Percentiles rank a stretch among this genome's conserved stretches.
These are phyloP conservation scores for Staphylotrichum tortipilum DNA, from an alignment of 495 filamentous ascomycete species.

Conservation along the genomic window DNA sequence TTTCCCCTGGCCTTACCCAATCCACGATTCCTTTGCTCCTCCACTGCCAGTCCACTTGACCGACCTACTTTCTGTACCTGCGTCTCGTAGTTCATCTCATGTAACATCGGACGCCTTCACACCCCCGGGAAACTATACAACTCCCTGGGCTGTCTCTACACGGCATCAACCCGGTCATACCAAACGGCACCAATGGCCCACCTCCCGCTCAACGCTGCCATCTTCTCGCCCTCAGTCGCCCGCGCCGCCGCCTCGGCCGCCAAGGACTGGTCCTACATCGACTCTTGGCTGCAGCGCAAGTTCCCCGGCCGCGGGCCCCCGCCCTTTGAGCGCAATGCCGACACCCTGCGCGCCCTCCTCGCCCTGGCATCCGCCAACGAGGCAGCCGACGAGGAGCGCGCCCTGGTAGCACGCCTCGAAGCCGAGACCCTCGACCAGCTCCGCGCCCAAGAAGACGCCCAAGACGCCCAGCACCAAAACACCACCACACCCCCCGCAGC, in stretches of 20 bases:
- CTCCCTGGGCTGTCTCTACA: no score
- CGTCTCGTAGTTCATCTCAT: no score
- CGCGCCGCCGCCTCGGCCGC: constrained; percentile 54
- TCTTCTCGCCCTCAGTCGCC: constrained; percentile 65
- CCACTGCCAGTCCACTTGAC: no score
- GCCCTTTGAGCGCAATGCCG: constrained; percentile 73
- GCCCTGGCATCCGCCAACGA: constrained; percentile 72
- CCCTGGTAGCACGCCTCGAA: constrained; percentile 52
- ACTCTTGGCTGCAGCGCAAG: constrained; percentile 67
- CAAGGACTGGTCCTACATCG: constrained; percentile 82
- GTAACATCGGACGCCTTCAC: no score
- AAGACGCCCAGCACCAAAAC: constrained; percentile 5
- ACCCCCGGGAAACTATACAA: no score
- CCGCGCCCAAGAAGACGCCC: constrained; percentile 10
- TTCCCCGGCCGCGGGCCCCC: constrained; percentile 43
- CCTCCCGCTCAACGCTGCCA: constrained; percentile 44
- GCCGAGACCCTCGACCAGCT: constrained; percentile 47
- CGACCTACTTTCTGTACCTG: no score
- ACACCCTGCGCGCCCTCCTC: constrained; percentile 69
- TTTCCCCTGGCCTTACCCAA: no score
- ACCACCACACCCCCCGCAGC: constrained; percentile 1
- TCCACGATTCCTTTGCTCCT: no score
- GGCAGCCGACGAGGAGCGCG: constrained; percentile 66
- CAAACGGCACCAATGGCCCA: constrained; percentile 36
- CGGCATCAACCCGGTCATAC: not conserved